Conservation (phyloP, 257 asterid genomes). For the Solanum etuberosum region DNA sequence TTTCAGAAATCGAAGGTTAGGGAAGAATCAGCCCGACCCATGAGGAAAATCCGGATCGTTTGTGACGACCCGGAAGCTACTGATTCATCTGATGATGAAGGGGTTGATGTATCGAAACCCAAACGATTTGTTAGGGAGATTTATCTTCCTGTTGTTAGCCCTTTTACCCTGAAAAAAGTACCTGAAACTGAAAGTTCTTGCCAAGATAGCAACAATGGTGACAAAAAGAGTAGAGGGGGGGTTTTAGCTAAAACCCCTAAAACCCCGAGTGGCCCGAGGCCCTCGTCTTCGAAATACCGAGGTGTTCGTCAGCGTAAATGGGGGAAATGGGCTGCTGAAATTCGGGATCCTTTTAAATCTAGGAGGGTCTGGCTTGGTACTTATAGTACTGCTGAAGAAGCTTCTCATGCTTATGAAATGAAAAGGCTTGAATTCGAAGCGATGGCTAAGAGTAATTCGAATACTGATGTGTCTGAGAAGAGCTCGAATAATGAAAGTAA, state of each 20-base stretch:
- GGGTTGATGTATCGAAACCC: slow-evolving; percentile 9
- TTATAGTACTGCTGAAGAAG: slow-evolving; percentile 12
- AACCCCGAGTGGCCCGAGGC: slow-evolving; percentile 1
- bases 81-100: slow-evolving; percentile 76
- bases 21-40: slow-evolving; percentile 10
- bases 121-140: slow-evolving; percentile 48
- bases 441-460: neutral
- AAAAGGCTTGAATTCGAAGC: slow-evolving; percentile 4
- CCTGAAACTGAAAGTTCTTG: slow-evolving; percentile 27
- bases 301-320: slow-evolving; percentile 16
- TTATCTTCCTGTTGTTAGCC: slow-evolving; percentile 15
- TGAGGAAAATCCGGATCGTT: slow-evolving; percentile 44
- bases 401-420: slow-evolving; percentile 18
- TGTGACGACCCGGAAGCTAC: slow-evolving; percentile 84
- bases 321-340: slow-evolving; percentile 29
- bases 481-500: neutral
- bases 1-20: neutral
- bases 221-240: slow-evolving; percentile 15
- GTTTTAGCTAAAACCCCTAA: slow-evolving; percentile 1
- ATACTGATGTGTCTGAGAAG: slow-evolving; percentile 9
- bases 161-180: neutral
- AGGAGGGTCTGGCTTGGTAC: slow-evolving; percentile 22
- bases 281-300: neutral
- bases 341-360: slow-evolving; percentile 2
- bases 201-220: slow-evolving; percentile 34